Percentiles rank a stretch among this genome's conserved stretches.
Conservation (phyloP, 257 asterid genomes). For the Striga asiatica region DNA sequence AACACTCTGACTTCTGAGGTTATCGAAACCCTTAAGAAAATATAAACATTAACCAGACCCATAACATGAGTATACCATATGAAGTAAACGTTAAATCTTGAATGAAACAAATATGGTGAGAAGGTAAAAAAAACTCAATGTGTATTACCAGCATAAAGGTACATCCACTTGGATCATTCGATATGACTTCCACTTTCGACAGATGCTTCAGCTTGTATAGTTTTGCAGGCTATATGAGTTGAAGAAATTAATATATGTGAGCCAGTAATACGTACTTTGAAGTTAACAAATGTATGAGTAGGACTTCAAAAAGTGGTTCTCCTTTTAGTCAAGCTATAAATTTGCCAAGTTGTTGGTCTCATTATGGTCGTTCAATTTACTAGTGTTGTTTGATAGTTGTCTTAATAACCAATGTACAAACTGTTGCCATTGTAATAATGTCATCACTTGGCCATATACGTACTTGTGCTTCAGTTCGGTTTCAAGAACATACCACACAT, state of each 20-base stretch:
- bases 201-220: slow-evolving; percentile 92
- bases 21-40: slow-evolving; percentile 79
- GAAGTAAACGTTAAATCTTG: background rate
- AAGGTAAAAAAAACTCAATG: slow-evolving; percentile 1
- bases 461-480: background rate
- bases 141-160: slow-evolving; percentile 72
- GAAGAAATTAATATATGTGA: slow-evolving; percentile 14
- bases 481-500: background rate
- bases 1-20: slow-evolving; percentile 91
- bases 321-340: background rate
- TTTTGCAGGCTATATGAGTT: slow-evolving; percentile 76
- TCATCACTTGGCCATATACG: slow-evolving; percentile 2
- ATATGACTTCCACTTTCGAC: slow-evolving; percentile 82
- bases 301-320: background rate
- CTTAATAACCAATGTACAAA: background rate
- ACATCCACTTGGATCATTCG: slow-evolving; percentile 94
- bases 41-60: slow-evolving; percentile 15
- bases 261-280: slow-evolving; percentile 16
- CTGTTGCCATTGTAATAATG: background rate
- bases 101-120: slow-evolving; percentile 9
- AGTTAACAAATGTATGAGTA: too few species aligned
- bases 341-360: slow-evolving; percentile 4
- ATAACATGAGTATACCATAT: slow-evolving; percentile 5
- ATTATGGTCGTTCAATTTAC: background rate
- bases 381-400: background rate